phyloP scores from a whole-genome alignment of 257 asterid genomes.

The Haberlea rhodopensis region DNA sequence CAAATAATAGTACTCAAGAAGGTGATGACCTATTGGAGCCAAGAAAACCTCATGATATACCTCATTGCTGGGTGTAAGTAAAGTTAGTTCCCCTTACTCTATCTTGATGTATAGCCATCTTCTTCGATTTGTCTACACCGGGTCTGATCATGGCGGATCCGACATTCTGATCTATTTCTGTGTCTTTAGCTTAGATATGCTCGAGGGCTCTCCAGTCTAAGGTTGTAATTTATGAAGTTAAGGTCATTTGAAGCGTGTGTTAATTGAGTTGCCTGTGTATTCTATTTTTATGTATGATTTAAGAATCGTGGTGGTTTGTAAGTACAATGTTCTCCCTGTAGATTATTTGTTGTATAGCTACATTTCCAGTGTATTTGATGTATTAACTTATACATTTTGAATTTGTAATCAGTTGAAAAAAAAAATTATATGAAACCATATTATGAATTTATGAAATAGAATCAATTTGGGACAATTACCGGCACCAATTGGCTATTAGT shows the following conservation, averaged over 20 bases:
- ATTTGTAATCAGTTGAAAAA: no score
- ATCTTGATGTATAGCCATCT: not conserved
- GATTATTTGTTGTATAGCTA: not conserved
- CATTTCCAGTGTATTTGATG: not conserved
- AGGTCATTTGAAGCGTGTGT: not conserved
- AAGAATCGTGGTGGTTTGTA: not conserved
- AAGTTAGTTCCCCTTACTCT: not conserved
- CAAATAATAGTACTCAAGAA: slow-evolving; percentile 15
- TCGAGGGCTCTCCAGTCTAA: not conserved
- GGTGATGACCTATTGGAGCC: slow-evolving; percentile 23
- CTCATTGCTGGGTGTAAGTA: slow-evolving; percentile 31
- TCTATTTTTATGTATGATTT: not conserved
- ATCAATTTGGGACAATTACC: no score
- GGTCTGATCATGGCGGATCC: not conserved
- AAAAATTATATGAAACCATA: no score
- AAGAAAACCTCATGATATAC: slow-evolving; percentile 9
- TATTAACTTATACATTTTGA: no score
- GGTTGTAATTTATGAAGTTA: not conserved
- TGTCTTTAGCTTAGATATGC: slow-evolving; percentile 8
- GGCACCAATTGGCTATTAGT: no score
- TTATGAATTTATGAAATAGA: no score
- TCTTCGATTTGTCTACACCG: not conserved
- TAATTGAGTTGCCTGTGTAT: slow-evolving; percentile 16
- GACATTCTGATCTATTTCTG: not conserved
- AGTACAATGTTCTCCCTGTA: not conserved